phyloP scores from a whole-genome alignment of 2,329 filamentous ascomycete species.

The Mycocentrospora acerina region DNA sequence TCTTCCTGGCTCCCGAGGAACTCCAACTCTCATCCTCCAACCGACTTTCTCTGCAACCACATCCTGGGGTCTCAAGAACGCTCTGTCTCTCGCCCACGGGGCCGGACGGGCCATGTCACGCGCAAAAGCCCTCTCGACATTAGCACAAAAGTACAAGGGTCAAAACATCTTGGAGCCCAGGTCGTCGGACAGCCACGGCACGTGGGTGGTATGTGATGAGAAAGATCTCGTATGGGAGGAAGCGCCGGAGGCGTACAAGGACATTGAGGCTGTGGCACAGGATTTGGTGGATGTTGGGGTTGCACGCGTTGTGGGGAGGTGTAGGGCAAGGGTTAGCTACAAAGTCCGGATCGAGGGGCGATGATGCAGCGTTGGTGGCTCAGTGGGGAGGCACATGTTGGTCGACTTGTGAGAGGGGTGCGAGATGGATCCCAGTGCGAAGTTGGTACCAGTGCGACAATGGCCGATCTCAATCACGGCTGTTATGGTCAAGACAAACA shows the following conservation, averaged over 20 bases:
- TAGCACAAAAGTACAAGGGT: constrained; percentile 38
- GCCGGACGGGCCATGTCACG: constrained; percentile 43
- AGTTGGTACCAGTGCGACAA: background rate
- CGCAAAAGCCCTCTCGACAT: constrained; percentile 33
- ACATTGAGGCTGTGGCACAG: constrained; percentile 39
- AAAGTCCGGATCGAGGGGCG: constrained; percentile 39
- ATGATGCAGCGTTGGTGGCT: constrained; percentile 5
- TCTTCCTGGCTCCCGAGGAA: constrained; percentile 42
- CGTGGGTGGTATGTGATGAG: constrained; percentile 43
- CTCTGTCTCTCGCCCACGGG: constrained; percentile 41
- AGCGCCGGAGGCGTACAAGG: constrained; percentile 42
- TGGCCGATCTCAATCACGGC: no score
- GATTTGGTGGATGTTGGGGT: constrained; percentile 39
- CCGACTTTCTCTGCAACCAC: constrained; percentile 33
- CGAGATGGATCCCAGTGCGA: background rate
- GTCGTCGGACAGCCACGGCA: constrained; percentile 24
- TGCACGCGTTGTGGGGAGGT: constrained; percentile 36
- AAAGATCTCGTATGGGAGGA: constrained; percentile 44
- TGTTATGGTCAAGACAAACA: no score
- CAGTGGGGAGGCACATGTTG: no score
- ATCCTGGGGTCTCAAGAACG: constrained; percentile 33
- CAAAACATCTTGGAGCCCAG: constrained; percentile 30
- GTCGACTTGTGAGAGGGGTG: background rate
- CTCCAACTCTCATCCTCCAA: constrained; percentile 41
- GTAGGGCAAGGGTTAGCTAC: constrained; percentile 39